Evolutionary conservation across 164 flowering plant species (phyloP).

Genomic region (Stephania yunnanensis): DNA sequence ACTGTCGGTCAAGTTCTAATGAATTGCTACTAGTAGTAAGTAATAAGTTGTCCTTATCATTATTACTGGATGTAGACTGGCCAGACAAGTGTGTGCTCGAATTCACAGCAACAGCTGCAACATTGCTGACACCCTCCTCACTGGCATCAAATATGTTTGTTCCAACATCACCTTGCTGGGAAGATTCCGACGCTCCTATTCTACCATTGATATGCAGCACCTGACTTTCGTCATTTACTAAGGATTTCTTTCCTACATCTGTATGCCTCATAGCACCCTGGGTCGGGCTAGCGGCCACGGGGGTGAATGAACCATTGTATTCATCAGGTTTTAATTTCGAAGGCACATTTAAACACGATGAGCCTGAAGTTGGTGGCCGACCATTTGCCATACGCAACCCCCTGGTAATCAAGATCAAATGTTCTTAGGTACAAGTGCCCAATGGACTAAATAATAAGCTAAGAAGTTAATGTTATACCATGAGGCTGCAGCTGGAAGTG

Average conservation of each 20-base stretch:
- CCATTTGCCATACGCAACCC: constrained; percentile 54
- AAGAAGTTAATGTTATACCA: constrained; percentile 41
- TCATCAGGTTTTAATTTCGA: constrained; percentile 41
- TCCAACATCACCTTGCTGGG: constrained; percentile 20
- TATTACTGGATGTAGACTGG: constrained; percentile 19
- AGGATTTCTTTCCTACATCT: constrained; percentile 38
- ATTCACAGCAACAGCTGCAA: constrained; percentile 30
- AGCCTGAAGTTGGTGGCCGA: constrained; percentile 31
- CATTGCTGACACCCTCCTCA: constrained; percentile 14
- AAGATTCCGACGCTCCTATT: constrained; percentile 19
- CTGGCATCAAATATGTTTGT: constrained; percentile 8
- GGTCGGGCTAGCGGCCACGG: constrained; percentile 28
- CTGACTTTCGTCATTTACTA: constrained; percentile 28
- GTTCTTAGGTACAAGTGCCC: background rate
- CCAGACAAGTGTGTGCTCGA: constrained; percentile 55
- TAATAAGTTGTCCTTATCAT: background rate
- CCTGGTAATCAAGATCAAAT: constrained; percentile 35
- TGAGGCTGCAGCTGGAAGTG: constrained; percentile 82
- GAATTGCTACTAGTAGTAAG: constrained; percentile 17
- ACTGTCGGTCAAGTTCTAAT: constrained; percentile 13
- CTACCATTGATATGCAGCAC: constrained; percentile 16
- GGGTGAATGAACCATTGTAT: constrained; percentile 27
- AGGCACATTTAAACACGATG: constrained; percentile 35
- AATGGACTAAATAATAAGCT: background rate
- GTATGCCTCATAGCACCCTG: constrained; percentile 24